Conservation (phyloP, 495 filamentous ascomycete genomes). For the Penicillium alfredii region DNA sequence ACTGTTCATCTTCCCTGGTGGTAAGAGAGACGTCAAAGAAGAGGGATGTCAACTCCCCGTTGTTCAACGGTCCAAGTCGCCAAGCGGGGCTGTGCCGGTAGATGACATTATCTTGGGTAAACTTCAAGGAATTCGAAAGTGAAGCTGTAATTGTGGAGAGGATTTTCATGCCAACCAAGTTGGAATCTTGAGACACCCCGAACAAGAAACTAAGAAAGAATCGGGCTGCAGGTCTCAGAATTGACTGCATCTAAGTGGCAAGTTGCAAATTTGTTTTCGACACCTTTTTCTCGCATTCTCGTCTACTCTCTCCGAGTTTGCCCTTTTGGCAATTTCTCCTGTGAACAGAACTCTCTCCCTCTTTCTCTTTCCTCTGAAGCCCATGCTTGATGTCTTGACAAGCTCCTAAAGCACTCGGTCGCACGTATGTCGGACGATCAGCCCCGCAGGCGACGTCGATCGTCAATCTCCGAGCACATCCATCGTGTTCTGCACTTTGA, state of each 20-base stretch:
- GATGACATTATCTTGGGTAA: no score
- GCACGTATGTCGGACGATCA: constrained; percentile 15
- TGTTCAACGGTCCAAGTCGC: constrained; percentile 12
- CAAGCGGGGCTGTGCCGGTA: constrained; percentile 23
- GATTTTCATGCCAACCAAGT: no score
- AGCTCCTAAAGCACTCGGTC: constrained; percentile 6
- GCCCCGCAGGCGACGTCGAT: constrained; percentile 24
- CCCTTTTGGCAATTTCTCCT: no score
- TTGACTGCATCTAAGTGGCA: constrained; percentile 7
- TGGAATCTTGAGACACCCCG: no score
- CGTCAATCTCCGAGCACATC: constrained; percentile 32
- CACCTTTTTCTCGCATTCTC: constrained; percentile 1
- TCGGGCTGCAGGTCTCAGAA: constrained; percentile 19
- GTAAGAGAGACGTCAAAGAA: no score
- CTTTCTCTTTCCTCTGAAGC: constrained; percentile 4
- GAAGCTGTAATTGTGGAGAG: no score
- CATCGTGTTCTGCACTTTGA: constrained; percentile 31
- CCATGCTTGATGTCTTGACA: not conserved
- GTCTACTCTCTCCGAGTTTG: not conserved
- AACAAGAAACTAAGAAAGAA: constrained; percentile 18
- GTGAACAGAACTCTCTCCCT: constrained; percentile 2
- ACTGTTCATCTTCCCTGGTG: no score
- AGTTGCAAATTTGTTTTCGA: constrained; percentile 12
- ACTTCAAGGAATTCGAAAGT: no score
- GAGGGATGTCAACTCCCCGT: no score